phyloP scores from a whole-genome alignment of 1,284 basidiomycete species.

The Pisolithus thermaeus region DNA sequence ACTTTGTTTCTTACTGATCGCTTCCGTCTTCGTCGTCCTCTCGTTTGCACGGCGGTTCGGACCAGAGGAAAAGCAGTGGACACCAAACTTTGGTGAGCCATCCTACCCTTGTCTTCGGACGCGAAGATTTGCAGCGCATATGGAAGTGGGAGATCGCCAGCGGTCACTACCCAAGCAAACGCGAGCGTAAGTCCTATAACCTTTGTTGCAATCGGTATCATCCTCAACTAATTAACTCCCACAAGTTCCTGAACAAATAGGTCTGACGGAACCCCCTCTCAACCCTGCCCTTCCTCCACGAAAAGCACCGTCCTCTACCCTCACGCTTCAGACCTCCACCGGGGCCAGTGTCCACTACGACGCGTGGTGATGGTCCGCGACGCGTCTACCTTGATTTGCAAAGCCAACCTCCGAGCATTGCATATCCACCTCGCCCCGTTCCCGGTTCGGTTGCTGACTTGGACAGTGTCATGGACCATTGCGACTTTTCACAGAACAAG shows the following conservation, averaged over 20 bases:
- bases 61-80: conserved; percentile 59
- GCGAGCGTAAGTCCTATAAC: conserved; percentile 50
- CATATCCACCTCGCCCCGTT: conserved; percentile 80
- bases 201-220: conserved; percentile 2
- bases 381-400: conserved; percentile 74
- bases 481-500: conserved; percentile 79
- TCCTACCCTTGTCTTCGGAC: conserved; percentile 72
- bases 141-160: conserved; percentile 92
- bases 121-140: conserved; percentile 76
- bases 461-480: conserved; percentile 83
- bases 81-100: conserved; percentile 62
- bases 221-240: conserved; percentile 1
- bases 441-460: conserved; percentile 81
- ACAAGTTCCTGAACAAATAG: conserved; percentile 70
- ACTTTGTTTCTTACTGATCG: conserved; percentile 43
- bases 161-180: conserved; percentile 84
- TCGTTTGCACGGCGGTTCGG: conserved; percentile 55
- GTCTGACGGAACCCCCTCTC: conserved; percentile 46
- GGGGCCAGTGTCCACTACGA: conserved; percentile 39
- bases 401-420: conserved; percentile 47
- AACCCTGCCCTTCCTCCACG: conserved; percentile 71
- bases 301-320: conserved; percentile 36
- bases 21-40: conserved; percentile 48
- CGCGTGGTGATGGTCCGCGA: conserved; percentile 65
- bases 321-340: conserved; percentile 40